Base-by-base conservation (phyloP, 495 filamentous ascomycete genomes). In the Hypomontagnella monticulosa region DNA sequence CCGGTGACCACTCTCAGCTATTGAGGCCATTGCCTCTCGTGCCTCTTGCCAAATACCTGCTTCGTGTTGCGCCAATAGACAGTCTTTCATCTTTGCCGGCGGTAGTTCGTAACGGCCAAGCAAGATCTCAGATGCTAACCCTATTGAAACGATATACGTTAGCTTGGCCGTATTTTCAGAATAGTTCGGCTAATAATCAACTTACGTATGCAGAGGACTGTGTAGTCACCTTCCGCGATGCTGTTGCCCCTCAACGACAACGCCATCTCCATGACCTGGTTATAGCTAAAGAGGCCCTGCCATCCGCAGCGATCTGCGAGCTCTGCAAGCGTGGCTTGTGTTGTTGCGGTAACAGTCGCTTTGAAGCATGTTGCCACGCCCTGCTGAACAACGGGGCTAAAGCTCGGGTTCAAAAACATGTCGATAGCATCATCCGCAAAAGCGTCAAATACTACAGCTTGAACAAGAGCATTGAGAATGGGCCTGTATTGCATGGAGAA, bases 401-500 rank as follows among this genome's bases (percentile, higher is more conserved):
- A 14, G 1, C 10, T 36, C 0, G 12, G 11, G 8, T 67, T 33
- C 0, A 32, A 1, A 38, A 67, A 67, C 15, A 47, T 12, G 4
- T 14, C 7, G 7, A 56, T 66, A 4, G 72, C 60, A 4, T 70
- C 56, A 11, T 64, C 32, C 27, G 66, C 57, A 18, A 67, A 77
- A 4, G 72, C 65, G 30, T 77, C 67, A 15, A 78, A 61, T 8
- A 77, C 76, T 15, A 57, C 44, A 5, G 62, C 62, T 15, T 75
- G 63, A 7, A 72, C 72, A 0, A 78, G 6, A 1, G 73, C 70
- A 23, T 73, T 71, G 23, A 75, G 30, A 0, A 79, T 75, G 5
- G 73, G 76, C 3, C 62, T 48, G 14, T 78, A 74, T 38, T 79
- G 77, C 3, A 73, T 78, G 15, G 72, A 57, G 50, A 78, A 78